A percentile compares a stretch with the other conserved stretches of the same genome.
Evolutionary conservation across 495 filamentous ascomycete genomes (phyloP).

Genomic region (Trichodelitschia bisporula): DNA sequence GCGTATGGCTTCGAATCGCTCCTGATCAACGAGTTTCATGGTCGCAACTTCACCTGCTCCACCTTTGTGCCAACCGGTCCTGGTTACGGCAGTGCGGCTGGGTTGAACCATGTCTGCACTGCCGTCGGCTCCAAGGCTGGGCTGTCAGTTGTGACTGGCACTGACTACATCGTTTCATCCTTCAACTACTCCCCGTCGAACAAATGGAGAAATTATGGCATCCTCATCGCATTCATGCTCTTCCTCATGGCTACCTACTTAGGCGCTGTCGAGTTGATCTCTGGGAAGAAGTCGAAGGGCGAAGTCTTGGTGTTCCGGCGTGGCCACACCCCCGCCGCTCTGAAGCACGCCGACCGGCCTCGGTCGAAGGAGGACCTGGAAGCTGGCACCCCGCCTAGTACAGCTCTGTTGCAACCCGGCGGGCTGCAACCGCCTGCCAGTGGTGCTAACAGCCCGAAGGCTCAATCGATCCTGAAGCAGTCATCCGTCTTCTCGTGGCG

Average conservation of each 20-base stretch:
- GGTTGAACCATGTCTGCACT: slow-evolving; percentile 28
- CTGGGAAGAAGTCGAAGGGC: slow-evolving; percentile 59
- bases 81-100: slow-evolving; percentile 21
- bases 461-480: slow-evolving; percentile 30
- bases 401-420: slow-evolving; percentile 17
- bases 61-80: slow-evolving; percentile 30
- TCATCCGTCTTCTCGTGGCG: slow-evolving; percentile 70
- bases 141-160: slow-evolving; percentile 29
- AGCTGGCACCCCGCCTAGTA: slow-evolving; percentile 15
- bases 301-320: slow-evolving; percentile 74
- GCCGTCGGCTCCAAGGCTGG: slow-evolving; percentile 38
- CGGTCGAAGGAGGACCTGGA: slow-evolving; percentile 28
- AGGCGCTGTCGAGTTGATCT: slow-evolving; percentile 44
- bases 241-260: slow-evolving; percentile 45
- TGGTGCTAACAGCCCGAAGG: slow-evolving; percentile 22
- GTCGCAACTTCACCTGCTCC: slow-evolving; percentile 36
- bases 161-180: slow-evolving; percentile 34
- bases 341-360: slow-evolving; percentile 28
- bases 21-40: slow-evolving; percentile 75
- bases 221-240: slow-evolving; percentile 49
- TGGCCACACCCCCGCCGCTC: slow-evolving; percentile 36
- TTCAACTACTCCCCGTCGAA: slow-evolving; percentile 36
- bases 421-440: slow-evolving; percentile 18
- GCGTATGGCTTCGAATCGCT: slow-evolving; percentile 70
- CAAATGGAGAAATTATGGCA: slow-evolving; percentile 64